Conservation (phyloP, 192 early-diverging fungal genomes). For the Blastocladiella britannica region DNA sequence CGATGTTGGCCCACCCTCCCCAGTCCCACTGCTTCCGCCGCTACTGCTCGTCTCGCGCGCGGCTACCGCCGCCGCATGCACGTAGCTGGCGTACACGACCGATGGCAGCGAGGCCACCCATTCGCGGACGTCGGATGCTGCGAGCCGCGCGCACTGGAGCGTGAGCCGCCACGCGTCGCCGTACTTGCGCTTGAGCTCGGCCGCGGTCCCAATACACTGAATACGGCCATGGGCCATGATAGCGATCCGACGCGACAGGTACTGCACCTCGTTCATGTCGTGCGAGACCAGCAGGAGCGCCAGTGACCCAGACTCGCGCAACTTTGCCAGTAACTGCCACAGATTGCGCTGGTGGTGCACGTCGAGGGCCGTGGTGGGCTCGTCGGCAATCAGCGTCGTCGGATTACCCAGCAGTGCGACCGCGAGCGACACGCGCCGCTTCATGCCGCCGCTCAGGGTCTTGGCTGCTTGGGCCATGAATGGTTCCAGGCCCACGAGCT, state of each 20-base stretch:
- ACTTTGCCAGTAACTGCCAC: background rate
- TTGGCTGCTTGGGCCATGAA: background rate
- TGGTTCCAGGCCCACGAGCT: background rate
- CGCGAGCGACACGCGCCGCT: slow-evolving; percentile 4
- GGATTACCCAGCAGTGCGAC: slow-evolving; percentile 3
- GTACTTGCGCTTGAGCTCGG: background rate
- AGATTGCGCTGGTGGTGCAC: background rate
- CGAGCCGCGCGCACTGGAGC: background rate
- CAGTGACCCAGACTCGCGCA: background rate
- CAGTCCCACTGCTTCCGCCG: too few relatives aligned
- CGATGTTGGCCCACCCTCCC: too few relatives aligned
- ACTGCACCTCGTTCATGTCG: background rate
- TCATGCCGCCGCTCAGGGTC: slow-evolving; percentile 3
- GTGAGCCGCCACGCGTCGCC: background rate
- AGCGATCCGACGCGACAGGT: background rate
- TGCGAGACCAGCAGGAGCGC: background rate
- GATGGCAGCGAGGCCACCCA: background rate
- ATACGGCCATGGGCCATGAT: background rate
- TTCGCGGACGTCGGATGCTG: background rate
- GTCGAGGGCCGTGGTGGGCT: slow-evolving; percentile 2
- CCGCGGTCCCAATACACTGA: background rate
- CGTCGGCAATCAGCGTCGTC: slow-evolving; percentile 1
- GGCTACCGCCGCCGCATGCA: background rate
- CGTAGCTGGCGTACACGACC: background rate
- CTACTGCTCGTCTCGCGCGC: too few relatives aligned